Evolutionary conservation across 2,329 filamentous ascomycete genomes (phyloP), one percentile per base, ranked within the genome.

Genomic region (Fusarium sp.): DNA sequence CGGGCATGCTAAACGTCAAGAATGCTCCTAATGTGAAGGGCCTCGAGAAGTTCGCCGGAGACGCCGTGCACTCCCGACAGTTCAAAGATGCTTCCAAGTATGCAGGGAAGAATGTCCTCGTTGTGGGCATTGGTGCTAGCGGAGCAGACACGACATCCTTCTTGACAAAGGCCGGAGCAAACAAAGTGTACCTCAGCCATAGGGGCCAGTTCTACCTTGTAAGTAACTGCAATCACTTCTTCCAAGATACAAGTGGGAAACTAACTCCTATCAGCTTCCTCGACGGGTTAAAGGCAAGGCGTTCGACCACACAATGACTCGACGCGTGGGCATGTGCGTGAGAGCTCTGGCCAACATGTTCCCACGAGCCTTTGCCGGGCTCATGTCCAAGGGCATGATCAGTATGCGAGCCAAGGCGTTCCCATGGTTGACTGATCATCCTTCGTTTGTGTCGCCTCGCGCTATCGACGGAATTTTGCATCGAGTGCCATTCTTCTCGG

Each of bases 101-200:
- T 66, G 73, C 76, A 13, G 80, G 76, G 10, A 82, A 85, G 71
- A 83, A 77, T n/a, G 80, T 86, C 3, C 67, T 86, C 6, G 77
- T 86, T 0, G 76, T 86, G 6, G 84, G 84, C n/a, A 71, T 83
- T n/a, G 80, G 82, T 15, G 80, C 79, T 41, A 83, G 80, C 2
- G 76, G 74, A 13, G 71, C 71, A 1, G 76, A 78, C 39, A 68
- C 73, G 2, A 77, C 39, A 59, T 75, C 44, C 54, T 85, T 60
- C 67, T 78, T 52, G 70, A 76, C 30, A 65, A 79, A 67, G n/a
- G 69, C 55, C 9, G 70, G 65, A 28, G 79, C 82, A 7, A 71
- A 74, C 7, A 81, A 82, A 61, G 75, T 84, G 12, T 85, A 82
- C 67, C 67, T 83, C 48, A 82, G 83, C n/a, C 83, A 85, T 61